phyloP scores from a whole-genome alignment of 306 rosid species.

The Citrullus colocynthis region DNA sequence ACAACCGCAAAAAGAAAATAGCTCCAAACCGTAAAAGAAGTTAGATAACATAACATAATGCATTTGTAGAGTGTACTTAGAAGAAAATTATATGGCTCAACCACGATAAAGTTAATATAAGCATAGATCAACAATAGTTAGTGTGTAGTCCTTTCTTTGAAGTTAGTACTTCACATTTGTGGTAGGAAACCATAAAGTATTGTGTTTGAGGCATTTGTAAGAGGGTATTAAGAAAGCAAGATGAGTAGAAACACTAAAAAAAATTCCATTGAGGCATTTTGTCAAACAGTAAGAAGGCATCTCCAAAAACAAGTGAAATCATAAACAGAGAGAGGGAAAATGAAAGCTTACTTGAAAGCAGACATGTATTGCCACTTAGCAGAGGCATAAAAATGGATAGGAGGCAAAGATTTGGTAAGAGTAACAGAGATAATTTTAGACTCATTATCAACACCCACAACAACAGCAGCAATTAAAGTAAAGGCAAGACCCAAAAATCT shows the following conservation, averaged over 20 bases:
- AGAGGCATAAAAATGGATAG: constrained; percentile 27
- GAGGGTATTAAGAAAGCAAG: neutral
- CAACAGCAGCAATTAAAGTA: constrained; percentile 29
- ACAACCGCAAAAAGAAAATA: no score
- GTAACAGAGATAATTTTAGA: constrained; percentile 24
- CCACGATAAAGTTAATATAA: neutral
- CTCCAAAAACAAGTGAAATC: neutral
- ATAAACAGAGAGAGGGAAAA: neutral
- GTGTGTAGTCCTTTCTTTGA: no score
- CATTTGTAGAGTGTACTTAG: neutral
- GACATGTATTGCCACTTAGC: constrained; percentile 66
- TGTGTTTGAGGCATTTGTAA: neutral
- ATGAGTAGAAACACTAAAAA: neutral
- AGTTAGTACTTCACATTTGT: no score
- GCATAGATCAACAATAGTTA: neutral
- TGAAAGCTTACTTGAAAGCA: constrained; percentile 36
- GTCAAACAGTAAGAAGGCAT: neutral
- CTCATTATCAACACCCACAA: constrained; percentile 33
- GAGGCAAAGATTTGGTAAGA: constrained; percentile 13
- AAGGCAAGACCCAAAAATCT: constrained; percentile 24
- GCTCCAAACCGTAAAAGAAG: no score
- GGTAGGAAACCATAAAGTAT: neutral
- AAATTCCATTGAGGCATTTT: neutral
- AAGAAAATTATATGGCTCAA: neutral
- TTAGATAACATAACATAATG: no score